phyloP scores from a whole-genome alignment of 331 rosid genomes.

The Cucumis variabilis region DNA sequence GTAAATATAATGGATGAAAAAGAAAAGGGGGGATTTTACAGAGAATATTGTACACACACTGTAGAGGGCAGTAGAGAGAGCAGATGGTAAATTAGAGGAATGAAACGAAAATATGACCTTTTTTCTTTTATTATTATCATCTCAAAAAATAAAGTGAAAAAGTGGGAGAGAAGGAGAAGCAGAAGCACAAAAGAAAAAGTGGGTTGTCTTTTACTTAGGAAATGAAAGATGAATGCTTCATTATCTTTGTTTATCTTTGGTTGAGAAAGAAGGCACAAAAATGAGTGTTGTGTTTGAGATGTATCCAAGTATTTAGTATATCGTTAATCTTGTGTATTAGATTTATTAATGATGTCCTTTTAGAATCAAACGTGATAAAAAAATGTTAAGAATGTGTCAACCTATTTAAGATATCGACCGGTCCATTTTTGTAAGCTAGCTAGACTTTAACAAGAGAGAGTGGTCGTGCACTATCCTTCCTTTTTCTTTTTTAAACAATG shows the following conservation, averaged over 20 bases:
- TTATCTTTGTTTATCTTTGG: too few relatives aligned
- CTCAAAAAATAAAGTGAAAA: neutral
- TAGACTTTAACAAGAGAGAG: neutral
- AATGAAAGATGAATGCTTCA: too few relatives aligned
- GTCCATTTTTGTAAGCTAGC: too few relatives aligned
- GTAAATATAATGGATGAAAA: neutral
- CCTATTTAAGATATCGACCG: too few relatives aligned
- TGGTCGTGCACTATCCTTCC: constrained; percentile 56
- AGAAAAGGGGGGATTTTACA: neutral
- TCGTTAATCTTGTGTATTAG: too few relatives aligned
- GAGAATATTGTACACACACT: neutral
- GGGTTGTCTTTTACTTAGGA: neutral
- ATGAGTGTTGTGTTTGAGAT: too few relatives aligned
- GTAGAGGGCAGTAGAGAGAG: neutral
- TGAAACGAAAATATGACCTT: neutral
- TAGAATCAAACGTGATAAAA: too few relatives aligned
- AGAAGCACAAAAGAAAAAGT: neutral
- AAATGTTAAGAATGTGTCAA: too few relatives aligned
- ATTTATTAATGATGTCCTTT: too few relatives aligned
- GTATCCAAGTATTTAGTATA: too few relatives aligned
- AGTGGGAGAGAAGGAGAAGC: neutral
- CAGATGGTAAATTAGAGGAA: neutral
- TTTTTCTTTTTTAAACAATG: constrained; percentile 12
- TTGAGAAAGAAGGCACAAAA: too few relatives aligned
- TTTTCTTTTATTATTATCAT: too few relatives aligned